Evolutionary conservation across 805 yeast genomes (phyloP).

Genomic region (Torulaspora quercuum): DNA sequence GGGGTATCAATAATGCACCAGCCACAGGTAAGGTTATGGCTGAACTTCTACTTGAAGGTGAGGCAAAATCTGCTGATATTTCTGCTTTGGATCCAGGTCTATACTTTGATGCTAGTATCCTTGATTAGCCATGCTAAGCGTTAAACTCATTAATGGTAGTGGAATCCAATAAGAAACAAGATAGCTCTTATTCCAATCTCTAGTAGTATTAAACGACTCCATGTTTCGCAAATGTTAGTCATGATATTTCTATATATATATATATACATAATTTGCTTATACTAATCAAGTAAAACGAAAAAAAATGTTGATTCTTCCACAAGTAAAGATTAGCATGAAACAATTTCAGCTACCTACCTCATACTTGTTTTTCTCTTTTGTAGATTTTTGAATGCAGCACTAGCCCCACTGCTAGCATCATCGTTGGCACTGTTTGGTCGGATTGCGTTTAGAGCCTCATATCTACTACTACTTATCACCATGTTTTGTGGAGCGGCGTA

Average conservation of each 20-base stretch:
- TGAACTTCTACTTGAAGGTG: conserved; percentile 82
- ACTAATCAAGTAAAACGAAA: conserved; percentile 3
- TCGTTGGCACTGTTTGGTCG: conserved; percentile 17
- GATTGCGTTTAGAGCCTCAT: conserved; percentile 32
- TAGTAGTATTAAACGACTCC: too few species aligned
- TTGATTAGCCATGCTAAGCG: conserved; percentile 15
- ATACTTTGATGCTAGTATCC: conserved; percentile 70
- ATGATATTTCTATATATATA: conserved; percentile 4
- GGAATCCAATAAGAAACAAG: conserved; percentile 3
- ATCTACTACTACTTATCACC: conserved; percentile 36
- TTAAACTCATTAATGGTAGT: conserved; percentile 1
- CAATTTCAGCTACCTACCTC: too few species aligned
- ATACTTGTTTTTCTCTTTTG: conserved; percentile 20
- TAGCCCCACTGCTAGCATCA: conserved; percentile 36
- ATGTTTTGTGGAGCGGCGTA: conserved; percentile 29
- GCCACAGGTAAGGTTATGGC: conserved; percentile 93
- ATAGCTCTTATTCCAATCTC: too few species aligned
- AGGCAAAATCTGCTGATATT: conserved; percentile 70
- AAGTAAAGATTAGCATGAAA: too few species aligned
- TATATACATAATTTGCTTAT: conserved; percentile 8
- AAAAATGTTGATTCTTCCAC: too few species aligned
- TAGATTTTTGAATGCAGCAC: conserved; percentile 35
- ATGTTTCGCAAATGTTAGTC: too few species aligned
- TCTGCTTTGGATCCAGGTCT: conserved; percentile 80
- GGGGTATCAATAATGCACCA: conserved; percentile 99